Conservation (phyloP, 2,329 filamentous ascomycete species). For the Aspergillus amoenus region DNA sequence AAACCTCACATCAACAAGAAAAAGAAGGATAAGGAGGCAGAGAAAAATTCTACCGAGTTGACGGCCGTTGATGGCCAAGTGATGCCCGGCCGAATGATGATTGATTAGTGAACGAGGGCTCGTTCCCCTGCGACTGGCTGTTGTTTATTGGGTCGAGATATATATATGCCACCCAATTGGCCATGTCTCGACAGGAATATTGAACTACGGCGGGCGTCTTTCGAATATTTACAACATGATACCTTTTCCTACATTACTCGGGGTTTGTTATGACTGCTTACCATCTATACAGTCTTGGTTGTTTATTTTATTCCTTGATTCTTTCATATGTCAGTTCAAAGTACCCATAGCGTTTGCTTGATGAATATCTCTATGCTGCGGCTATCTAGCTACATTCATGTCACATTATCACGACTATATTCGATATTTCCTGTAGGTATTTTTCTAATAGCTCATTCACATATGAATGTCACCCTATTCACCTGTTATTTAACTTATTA, state of each 20-base stretch:
- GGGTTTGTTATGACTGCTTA: constrained; percentile 19
- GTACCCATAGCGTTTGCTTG: constrained; percentile 19
- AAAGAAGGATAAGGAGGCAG: constrained; percentile 52
- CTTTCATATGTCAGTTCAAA: constrained; percentile 12
- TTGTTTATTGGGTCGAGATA: neutral
- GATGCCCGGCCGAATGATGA: constrained; percentile 45
- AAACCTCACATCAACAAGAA: constrained; percentile 77
- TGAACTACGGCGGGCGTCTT: constrained; percentile 18
- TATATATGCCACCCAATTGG: constrained; percentile 14
- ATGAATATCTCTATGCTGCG: constrained; percentile 12
- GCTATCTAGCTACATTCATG: constrained; percentile 14
- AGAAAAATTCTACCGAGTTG: constrained; percentile 44
- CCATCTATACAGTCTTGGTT: constrained; percentile 10
- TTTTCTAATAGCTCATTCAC: neutral
- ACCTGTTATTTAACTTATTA: too few relatives aligned
- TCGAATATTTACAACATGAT: constrained; percentile 30
- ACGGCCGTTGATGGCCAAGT: constrained; percentile 35
- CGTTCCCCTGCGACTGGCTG: neutral
- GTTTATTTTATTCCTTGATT: constrained; percentile 1
- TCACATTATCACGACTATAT: constrained; percentile 20
- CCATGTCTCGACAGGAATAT: constrained; percentile 10
- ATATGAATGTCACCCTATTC: neutral
- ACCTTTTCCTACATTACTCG: constrained; percentile 27
- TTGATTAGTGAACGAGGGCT: constrained; percentile 34
- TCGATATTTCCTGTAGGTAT: constrained; percentile 17